Conservation (phyloP, 805 yeast genomes). For the Wickerhamiella shivajii region DNA sequence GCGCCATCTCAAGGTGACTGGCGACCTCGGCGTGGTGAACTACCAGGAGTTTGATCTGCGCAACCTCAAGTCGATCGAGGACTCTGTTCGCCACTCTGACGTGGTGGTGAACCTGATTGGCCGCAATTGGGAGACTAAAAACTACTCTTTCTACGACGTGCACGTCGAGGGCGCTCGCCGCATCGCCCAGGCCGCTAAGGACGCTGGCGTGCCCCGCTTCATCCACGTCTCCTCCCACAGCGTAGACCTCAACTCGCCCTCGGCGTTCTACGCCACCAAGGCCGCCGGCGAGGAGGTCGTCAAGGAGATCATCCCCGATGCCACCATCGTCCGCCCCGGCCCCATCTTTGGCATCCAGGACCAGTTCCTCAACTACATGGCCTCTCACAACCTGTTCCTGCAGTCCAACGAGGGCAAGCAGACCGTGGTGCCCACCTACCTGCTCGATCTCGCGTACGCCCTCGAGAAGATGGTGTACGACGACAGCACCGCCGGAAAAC, state of each 20-base stretch:
- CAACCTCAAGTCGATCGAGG: constrained; percentile 60
- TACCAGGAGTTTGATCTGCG: constrained; percentile 72
- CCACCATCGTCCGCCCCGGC: constrained; percentile 76
- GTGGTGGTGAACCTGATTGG: constrained; percentile 73
- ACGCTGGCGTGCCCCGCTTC: constrained; percentile 56
- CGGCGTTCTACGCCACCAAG: constrained; percentile 65
- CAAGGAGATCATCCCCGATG: constrained; percentile 49
- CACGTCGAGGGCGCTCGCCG: constrained; percentile 68
- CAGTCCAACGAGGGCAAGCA: constrained; percentile 53
- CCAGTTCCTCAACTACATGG: constrained; percentile 47
- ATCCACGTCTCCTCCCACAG: constrained; percentile 70
- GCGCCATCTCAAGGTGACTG: constrained; percentile 66
- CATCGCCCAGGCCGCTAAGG: constrained; percentile 57
- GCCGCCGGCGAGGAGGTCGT: constrained; percentile 65
- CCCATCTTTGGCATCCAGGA: constrained; percentile 69
- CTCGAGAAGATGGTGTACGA: constrained; percentile 67
- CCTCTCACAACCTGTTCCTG: constrained; percentile 42
- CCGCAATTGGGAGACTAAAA: constrained; percentile 59
- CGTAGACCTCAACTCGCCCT: constrained; percentile 52
- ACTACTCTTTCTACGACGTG: constrained; percentile 69
- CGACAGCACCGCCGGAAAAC: constrained; percentile 64
- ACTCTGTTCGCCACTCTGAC: constrained; percentile 65
- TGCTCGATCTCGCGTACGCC: constrained; percentile 61
- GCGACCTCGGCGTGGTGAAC: constrained; percentile 79
- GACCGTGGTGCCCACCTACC: constrained; percentile 57